Evolutionary conservation across 2,329 filamentous ascomycete genomes (phyloP), one percentile per base, ranked within the genome.

Genomic region (Cladosporium sp.): DNA sequence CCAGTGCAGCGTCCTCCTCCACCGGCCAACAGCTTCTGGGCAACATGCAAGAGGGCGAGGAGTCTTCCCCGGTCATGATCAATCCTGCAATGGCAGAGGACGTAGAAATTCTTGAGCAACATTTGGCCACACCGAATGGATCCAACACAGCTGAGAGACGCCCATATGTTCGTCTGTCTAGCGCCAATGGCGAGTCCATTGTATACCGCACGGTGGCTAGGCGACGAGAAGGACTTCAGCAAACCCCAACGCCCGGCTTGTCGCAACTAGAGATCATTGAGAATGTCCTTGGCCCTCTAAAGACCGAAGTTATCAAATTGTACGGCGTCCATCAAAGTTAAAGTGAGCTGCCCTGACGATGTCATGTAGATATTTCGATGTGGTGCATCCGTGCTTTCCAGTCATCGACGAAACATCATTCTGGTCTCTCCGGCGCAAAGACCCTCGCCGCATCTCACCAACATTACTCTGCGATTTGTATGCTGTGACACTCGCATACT

Each of bases 131-230:
- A 57, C 73, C 76, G 32, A 70, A 71, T 15, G 52, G 70, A 11
- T 71, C 68, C 11, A 69, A 67, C 11, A 73, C 76, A 21, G 65
- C 67, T 12, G 65, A 74, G 30, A 18, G 28, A 32, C 80, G 79
- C 34, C 80, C 79, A 18, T 86, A 85, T 67, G 83, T 83, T 57
- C 82, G 83, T 8, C 80, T 85, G 36, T 82, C 81, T 1, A 83
- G 80, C 62, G 80, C 77, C 62, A 69, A 73, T 6, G 77, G 80
- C 24, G 74, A 79, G 58, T 76, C 78, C 4, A 75, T 80, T 7
- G 74, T 80, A 2, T 80, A 80, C 59, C 71, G 78, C 10, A 83
- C 83, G 5, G 81, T 86, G 3, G 82, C 83, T 11, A 77, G 82
- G 47, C 81, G 81, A 60, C 79, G 84, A 60, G 80, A 82, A 65